Base-by-base conservation (phyloP, 2,329 filamentous ascomycete species). In the Trichoderma hamatum region DNA sequence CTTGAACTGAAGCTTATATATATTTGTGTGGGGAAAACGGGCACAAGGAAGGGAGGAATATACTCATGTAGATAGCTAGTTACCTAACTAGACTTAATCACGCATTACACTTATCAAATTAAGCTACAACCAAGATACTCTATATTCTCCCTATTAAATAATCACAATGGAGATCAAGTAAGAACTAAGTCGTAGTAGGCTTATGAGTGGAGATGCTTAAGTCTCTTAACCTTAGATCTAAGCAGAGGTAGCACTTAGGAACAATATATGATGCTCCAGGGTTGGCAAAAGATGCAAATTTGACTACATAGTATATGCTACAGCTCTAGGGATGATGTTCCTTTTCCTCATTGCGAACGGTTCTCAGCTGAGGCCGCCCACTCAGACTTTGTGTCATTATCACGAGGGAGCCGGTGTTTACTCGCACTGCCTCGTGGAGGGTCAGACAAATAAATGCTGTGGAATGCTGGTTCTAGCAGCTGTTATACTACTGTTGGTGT, bases 401-500 rank as follows among this genome's bases (percentile, higher is more conserved):
- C 16, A 52, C 28, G 21, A 43, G 59, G 56, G 19, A 62, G 49
- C 49, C 11, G n/a, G 26, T 26, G 28, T 26, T 59, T 56, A 26
- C 51, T 63, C 58, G 21, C 46, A 62, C 67, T 34, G 67, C 67
- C 59, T 68, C 51, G 39, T 51, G 51, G 67, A 61, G 28, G 67
- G 58, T 60, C 30, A 36, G 59, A 54, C 58, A 60, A 58, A 58
- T 63, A 30, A 62, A 58, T 36, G 51, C 55, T 63, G 67, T 58
- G 59, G 24, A 32, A 56, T 34, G n/a, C 11, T 21, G 6, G 7
- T n/a, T 43, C 19, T 3, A 43, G 14, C 6, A 43, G 16, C 16
- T 19, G 39, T n/a, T 19, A 43, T n/a, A 43, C 39, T 43, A 46
- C 51, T n/a, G 30, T 24, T 49, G 24, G 46, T 24, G 49, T 21